Evolutionary conservation across 306 rosid genomes (phyloP), one percentile per base, ranked within the genome.

Genomic region (Adenanthera pavonina): DNA sequence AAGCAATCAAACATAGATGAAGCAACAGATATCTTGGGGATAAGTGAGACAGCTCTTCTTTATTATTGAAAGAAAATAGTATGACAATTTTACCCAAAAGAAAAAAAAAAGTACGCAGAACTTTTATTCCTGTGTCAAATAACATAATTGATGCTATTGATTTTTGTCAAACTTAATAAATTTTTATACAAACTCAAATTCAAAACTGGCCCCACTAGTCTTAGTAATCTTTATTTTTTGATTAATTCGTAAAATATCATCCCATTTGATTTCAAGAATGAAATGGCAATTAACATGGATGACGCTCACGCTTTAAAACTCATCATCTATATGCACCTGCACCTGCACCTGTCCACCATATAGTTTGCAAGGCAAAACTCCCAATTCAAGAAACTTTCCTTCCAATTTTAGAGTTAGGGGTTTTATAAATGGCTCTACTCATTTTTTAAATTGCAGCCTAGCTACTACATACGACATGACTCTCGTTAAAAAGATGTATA

Each of bases 1-100:
- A 75, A 77, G 78, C 61, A 53, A 77, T 53, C 73, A 69, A 52
- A 67, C 4, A 34, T 41, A 35, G 82, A 69, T 72, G 41, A 13
- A 33, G n/a, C 43, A 77, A 36, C 14, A 34, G 36, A 59, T 13
- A 33, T 61, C 14, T 13, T 61, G 41, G 40, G 3, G 68, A 30
- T 61, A 6, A 61, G 68, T 30, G 34, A 61, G n/a, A 33, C 68
- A 33, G 68, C 13, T 5, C 2, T 61, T 33, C 68, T 11, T 12
- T 34, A 61, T 30, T n/a, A 33, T 54, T 7, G 61, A 54, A 54
- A n/a, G 30, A 61, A 47, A 49, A 4, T 33, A 48, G 40, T 8
- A 60, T 6, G 34, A 25, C 30, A 25, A 25, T 25, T 25, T 25
- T 25, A 1, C 30, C 30, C 30, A 25, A 25, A 25, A 25, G 30